Conservation (phyloP, 176 grass and related monocot species). For the Eragrostis nindensis region DNA sequence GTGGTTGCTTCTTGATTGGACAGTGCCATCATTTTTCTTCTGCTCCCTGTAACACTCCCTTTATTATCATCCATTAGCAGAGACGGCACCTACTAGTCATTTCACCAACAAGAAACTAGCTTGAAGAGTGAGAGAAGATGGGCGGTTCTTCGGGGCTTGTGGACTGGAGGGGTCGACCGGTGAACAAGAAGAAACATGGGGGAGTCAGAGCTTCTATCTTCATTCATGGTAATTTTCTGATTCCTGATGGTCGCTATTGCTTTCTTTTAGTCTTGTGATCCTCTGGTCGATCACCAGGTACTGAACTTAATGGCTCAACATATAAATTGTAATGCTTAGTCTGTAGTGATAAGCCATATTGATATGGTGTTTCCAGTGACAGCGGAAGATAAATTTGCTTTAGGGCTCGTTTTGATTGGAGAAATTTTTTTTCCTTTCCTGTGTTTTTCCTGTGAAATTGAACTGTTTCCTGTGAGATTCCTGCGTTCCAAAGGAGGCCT, state of each 20-base stretch:
- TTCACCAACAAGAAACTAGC: not conserved
- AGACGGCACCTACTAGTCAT: not conserved
- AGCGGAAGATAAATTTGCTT: no score
- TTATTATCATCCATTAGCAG: not conserved
- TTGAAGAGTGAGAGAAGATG: conserved; percentile 23
- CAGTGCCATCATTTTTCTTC: not conserved
- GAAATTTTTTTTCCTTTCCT: no score
- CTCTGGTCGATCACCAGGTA: not conserved
- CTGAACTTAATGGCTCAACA: not conserved
- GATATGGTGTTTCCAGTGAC: not conserved
- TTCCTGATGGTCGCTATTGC: not conserved
- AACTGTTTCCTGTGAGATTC: no score
- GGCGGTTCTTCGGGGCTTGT: conserved; percentile 36
- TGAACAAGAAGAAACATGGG: conserved; percentile 44
- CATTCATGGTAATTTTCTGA: not conserved
- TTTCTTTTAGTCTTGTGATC: not conserved
- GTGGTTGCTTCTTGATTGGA: not conserved
- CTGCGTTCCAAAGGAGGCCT: no score
- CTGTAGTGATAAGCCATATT: not conserved
- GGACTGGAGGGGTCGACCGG: conserved; percentile 50
- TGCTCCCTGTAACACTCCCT: not conserved
- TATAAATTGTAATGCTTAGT: not conserved
- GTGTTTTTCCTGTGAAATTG: no score
- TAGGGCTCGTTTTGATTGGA: no score
- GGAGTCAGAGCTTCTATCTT: conserved; percentile 51